phyloP scores from a whole-genome alignment of 2,329 filamentous ascomycete species.

The Bipolaris cookei region DNA sequence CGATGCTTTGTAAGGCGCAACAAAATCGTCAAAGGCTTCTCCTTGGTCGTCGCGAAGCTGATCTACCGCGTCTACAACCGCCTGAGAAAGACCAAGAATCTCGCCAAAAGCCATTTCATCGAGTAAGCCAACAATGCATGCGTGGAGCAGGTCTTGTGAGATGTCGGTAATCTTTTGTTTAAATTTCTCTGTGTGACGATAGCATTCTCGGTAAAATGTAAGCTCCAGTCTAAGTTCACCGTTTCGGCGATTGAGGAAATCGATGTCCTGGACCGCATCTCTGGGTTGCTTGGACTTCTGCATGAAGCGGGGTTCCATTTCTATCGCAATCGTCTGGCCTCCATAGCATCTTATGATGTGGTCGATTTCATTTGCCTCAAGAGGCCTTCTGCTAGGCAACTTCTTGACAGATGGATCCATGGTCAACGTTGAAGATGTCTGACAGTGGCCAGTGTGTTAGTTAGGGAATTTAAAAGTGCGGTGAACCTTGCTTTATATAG shows the following conservation, averaged over 20 bases:
- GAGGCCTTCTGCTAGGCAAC: slow-evolving; percentile 2
- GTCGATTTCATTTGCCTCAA: slow-evolving; percentile 19
- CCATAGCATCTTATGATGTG: slow-evolving; percentile 22
- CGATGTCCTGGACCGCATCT: slow-evolving; percentile 10
- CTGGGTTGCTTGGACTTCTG: slow-evolving; percentile 16
- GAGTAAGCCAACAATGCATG: slow-evolving; percentile 19
- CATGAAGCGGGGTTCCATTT: slow-evolving; percentile 20
- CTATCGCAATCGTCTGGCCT: slow-evolving; percentile 11
- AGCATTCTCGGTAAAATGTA: slow-evolving; percentile 22
- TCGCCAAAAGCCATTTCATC: slow-evolving; percentile 12
- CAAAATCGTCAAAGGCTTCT: slow-evolving; percentile 18
- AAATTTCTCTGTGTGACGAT: slow-evolving; percentile 12
- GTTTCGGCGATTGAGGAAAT: slow-evolving; percentile 17
- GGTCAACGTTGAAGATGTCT: neutral
- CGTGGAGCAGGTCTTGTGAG: slow-evolving; percentile 19
- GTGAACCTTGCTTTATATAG: slow-evolving; percentile 8
- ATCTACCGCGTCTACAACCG: slow-evolving; percentile 12
- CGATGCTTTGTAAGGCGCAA: slow-evolving; percentile 15
- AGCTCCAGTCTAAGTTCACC: slow-evolving; percentile 20
- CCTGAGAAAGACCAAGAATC: slow-evolving; percentile 13
- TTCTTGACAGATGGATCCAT: slow-evolving; percentile 4
- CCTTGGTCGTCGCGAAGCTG: slow-evolving; percentile 3
- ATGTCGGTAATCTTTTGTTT: slow-evolving; percentile 12
- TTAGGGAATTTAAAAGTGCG: slow-evolving; percentile 6
- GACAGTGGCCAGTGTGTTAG: neutral